A percentile compares a stretch with the other conserved stretches of the same genome.
Evolutionary conservation across 768 basidiomycete genomes (phyloP).

Genomic region (Mycena haematopus): DNA sequence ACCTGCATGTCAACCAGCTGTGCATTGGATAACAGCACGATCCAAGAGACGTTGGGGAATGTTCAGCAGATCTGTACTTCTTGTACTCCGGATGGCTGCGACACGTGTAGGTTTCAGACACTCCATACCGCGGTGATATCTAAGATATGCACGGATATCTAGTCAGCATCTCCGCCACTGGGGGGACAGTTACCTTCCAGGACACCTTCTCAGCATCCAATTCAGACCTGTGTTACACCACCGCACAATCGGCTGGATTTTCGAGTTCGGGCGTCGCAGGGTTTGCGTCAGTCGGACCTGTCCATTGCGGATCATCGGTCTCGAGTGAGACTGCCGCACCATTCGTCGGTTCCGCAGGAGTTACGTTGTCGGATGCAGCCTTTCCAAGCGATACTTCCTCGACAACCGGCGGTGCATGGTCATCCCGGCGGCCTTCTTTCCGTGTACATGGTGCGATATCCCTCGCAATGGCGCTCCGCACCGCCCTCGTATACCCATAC

Average conservation of each 20-base stretch:
- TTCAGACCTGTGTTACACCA: background rate
- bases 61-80: slow-evolving; percentile 22
- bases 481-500: too few relatives aligned
- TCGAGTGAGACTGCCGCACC: background rate
- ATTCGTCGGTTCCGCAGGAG: background rate
- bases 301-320: too few relatives aligned
- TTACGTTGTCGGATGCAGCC: background rate
- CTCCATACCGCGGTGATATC: background rate
- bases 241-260: background rate
- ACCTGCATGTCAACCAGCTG: slow-evolving; percentile 16
- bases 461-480: too few relatives aligned
- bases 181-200: background rate
- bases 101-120: slow-evolving; percentile 21
- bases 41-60: slow-evolving; percentile 26
- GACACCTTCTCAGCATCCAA: background rate
- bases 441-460: too few relatives aligned
- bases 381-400: background rate
- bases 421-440: background rate
- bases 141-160: background rate
- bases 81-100: slow-evolving; percentile 23
- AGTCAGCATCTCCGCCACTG: slow-evolving; percentile 19
- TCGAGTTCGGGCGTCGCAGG: background rate
- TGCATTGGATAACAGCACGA: background rate
- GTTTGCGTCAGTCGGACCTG: background rate
- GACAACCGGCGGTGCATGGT: background rate